Evolutionary conservation across 257 asterid genomes (phyloP).

Genomic region (Fraxinus americana): DNA sequence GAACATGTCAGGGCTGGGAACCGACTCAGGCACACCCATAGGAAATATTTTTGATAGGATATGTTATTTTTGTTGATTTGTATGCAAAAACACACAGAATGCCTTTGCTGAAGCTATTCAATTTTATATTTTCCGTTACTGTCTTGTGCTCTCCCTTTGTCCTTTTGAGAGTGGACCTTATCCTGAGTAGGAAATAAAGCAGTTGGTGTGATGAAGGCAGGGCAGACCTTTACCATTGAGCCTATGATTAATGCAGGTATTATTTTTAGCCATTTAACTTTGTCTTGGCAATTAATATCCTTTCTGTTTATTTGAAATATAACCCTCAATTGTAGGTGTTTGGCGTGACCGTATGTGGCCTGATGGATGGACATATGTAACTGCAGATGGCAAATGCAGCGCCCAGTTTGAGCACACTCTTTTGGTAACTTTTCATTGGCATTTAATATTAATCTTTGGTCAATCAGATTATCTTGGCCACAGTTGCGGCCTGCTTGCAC

Average conservation of each 20-base stretch:
- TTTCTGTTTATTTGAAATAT: constrained; percentile 9
- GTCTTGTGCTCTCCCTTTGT: background rate
- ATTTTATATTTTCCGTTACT: constrained; percentile 12
- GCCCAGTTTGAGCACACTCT: constrained; percentile 97
- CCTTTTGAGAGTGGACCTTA: constrained; percentile 42
- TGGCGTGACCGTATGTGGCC: constrained; percentile 99
- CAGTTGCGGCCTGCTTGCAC: background rate
- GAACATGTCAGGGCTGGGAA: background rate
- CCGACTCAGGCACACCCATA: background rate
- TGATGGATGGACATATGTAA: constrained; percentile 97
- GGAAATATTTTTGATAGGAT: background rate
- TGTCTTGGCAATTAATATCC: background rate
- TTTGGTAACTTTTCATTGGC: constrained; percentile 46
- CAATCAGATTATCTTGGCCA: background rate
- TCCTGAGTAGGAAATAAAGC: constrained; percentile 87
- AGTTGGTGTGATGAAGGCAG: constrained; percentile 95
- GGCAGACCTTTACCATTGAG: constrained; percentile 94
- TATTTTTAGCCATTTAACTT: background rate
- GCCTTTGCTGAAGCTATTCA: constrained; percentile 1
- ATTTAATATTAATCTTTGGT: background rate
- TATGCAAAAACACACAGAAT: background rate
- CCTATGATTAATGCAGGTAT: constrained; percentile 94
- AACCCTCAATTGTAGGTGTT: constrained; percentile 48
- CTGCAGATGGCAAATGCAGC: constrained; percentile 94
- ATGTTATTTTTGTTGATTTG: constrained; percentile 14